A percentile compares a stretch with the other conserved stretches of the same genome.
Conservation (phyloP, 1,284 basidiomycete genomes). For the Irpex sp. region DNA sequence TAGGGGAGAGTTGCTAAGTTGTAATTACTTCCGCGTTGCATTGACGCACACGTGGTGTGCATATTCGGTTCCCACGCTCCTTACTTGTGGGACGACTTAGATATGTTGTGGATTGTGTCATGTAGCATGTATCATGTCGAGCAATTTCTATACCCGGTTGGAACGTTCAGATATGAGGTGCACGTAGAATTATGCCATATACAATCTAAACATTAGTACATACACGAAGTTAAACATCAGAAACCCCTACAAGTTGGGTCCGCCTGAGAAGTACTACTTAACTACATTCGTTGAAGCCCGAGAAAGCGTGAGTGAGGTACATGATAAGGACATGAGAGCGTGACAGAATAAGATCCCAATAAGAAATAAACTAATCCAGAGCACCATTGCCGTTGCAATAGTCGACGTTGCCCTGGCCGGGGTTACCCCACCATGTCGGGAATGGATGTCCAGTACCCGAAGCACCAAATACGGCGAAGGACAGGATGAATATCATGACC, state of each 20-base stretch:
- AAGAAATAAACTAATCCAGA: slow-evolving; percentile 22
- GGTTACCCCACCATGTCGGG: slow-evolving; percentile 57
- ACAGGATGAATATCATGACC: slow-evolving; percentile 63
- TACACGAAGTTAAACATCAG: too few species aligned
- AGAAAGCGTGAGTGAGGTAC: background rate
- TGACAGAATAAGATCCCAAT: background rate
- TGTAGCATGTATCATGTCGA: too few species aligned
- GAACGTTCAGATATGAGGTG: background rate
- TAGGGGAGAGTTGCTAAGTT: background rate
- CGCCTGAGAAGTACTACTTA: background rate
- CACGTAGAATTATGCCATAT: background rate
- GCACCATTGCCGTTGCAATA: slow-evolving; percentile 59
- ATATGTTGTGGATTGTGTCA: too few species aligned
- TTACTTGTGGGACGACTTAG: background rate
- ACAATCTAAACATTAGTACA: background rate
- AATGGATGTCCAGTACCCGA: slow-evolving; percentile 48
- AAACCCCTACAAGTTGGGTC: too few species aligned
- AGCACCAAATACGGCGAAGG: slow-evolving; percentile 68
- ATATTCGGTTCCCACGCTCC: background rate
- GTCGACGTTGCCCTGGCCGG: slow-evolving; percentile 47
- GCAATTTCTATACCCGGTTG: too few species aligned
- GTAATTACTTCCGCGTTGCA: background rate
- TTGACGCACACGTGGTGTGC: background rate
- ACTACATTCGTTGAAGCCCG: background rate
- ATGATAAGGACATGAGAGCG: background rate